Evolutionary conservation across 805 yeast genomes (phyloP).

Genomic region (Yamadazyma akitaensis): DNA sequence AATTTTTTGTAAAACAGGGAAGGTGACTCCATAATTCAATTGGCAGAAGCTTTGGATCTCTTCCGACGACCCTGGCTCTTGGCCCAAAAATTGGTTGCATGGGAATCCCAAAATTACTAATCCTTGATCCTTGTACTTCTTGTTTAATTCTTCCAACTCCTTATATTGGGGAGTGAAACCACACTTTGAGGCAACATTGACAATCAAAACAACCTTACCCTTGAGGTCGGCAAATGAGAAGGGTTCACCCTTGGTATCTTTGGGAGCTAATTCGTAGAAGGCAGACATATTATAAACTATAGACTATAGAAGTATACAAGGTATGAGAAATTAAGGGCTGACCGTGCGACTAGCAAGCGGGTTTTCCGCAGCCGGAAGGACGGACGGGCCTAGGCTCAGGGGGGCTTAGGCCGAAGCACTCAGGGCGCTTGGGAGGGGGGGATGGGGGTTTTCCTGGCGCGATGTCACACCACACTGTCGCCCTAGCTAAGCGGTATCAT

Average conservation of each 20-base stretch:
- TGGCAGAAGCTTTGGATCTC: slow-evolving; percentile 74
- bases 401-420: too few species aligned
- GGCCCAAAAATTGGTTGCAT: slow-evolving; percentile 42
- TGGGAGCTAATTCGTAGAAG: slow-evolving; percentile 41
- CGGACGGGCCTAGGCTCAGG: too few species aligned
- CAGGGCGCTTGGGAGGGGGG: too few species aligned
- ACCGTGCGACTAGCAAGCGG: not conserved
- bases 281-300: slow-evolving; percentile 17
- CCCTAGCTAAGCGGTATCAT: not conserved
- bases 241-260: slow-evolving; percentile 36
- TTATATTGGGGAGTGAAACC: slow-evolving; percentile 44
- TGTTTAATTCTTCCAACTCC: slow-evolving; percentile 40
- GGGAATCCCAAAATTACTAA: slow-evolving; percentile 43
- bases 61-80: slow-evolving; percentile 43
- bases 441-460: too few species aligned
- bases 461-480: too few species aligned
- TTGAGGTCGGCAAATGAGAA: slow-evolving; percentile 37
- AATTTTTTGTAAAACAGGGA: slow-evolving; percentile 83
- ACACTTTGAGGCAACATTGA: slow-evolving; percentile 44
- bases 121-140: slow-evolving; percentile 35
- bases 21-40: slow-evolving; percentile 82
- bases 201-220: slow-evolving; percentile 47
- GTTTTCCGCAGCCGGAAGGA: not conserved
- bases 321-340: not conserved
- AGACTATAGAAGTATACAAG: not conserved